Evolutionary conservation across 805 yeast genomes (phyloP).

Genomic region (Debaryomyces prosopidis): DNA sequence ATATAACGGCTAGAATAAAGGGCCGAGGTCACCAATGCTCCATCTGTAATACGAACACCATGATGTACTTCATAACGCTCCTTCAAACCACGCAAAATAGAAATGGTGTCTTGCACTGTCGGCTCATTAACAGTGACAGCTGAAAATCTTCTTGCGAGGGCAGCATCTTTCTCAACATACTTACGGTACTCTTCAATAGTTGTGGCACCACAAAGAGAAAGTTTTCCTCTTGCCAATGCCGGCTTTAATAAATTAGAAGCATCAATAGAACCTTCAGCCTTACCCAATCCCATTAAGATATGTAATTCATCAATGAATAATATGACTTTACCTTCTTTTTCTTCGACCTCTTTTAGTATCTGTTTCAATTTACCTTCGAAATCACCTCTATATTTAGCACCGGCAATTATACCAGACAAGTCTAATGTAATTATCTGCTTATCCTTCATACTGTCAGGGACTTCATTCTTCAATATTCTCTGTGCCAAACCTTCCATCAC

Average conservation of each 20-base stretch:
- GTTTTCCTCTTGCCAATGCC: conserved; percentile 85
- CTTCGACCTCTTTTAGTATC: conserved; percentile 81
- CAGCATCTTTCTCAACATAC: conserved; percentile 95
- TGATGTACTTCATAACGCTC: conserved; percentile 96
- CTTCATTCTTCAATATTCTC: conserved; percentile 86
- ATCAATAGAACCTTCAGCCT: conserved; percentile 92
- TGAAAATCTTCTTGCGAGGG: conserved; percentile 90
- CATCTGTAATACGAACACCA: conserved; percentile 91
- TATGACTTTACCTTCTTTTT: conserved; percentile 71
- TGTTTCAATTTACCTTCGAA: conserved; percentile 86
- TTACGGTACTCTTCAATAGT: conserved; percentile 91
- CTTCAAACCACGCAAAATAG: conserved; percentile 88
- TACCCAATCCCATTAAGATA: conserved; percentile 85
- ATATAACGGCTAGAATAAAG: conserved; percentile 86
- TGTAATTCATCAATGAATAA: conserved; percentile 91
- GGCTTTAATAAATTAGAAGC: conserved; percentile 94
- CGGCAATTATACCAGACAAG: conserved; percentile 85
- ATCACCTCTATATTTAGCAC: conserved; percentile 95
- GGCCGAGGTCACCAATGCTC: conserved; percentile 93
- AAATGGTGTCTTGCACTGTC: conserved; percentile 83
- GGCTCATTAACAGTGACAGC: conserved; percentile 88
- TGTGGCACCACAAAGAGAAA: conserved; percentile 96
- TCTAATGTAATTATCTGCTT: conserved; percentile 84
- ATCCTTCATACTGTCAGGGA: conserved; percentile 89
- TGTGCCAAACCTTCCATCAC: conserved; percentile 97